Evolutionary conservation across 2,329 filamentous ascomycete genomes (phyloP).

Genomic region (Pseudopithomyces maydicus): DNA sequence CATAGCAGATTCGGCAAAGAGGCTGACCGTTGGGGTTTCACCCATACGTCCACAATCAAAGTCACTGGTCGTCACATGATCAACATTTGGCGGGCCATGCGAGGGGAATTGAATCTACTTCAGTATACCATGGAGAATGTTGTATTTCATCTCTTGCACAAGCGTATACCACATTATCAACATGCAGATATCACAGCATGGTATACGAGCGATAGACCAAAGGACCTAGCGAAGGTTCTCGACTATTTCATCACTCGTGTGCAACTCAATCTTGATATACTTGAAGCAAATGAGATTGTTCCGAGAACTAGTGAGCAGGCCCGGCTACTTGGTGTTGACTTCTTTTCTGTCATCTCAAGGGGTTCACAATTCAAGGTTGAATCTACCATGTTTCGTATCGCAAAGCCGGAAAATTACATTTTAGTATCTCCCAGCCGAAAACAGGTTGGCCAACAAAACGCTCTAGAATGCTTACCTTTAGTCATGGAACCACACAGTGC

Average conservation of each 20-base stretch:
- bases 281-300: conserved; percentile 88
- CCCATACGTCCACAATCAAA: conserved; percentile 86
- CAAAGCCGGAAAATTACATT: conserved; percentile 93
- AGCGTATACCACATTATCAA: conserved; percentile 84
- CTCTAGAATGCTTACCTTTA: conserved; percentile 88
- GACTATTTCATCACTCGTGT: conserved; percentile 78
- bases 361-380: conserved; percentile 99
- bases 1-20: conserved; percentile 86
- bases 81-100: conserved; percentile 96
- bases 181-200: conserved; percentile 79
- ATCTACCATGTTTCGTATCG: conserved; percentile 97
- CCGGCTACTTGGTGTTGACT: conserved; percentile 89
- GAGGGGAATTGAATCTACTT: conserved; percentile 84
- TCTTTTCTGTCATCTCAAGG: conserved; percentile 92
- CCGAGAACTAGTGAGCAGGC: conserved; percentile 92
- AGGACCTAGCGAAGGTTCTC: conserved; percentile 75
- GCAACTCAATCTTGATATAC: conserved; percentile 83
- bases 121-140: conserved; percentile 98
- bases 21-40: conserved; percentile 89
- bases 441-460: conserved; percentile 93
- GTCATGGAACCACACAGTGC: conserved; percentile 98
- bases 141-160: conserved; percentile 85
- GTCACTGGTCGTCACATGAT: conserved; percentile 96
- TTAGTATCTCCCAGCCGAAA: conserved; percentile 87
- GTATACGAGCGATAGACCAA: conserved; percentile 72